Percentiles rank a stretch among this genome's conserved stretches.
Evolutionary conservation across 345 rosid genomes (phyloP).

Genomic region (Moringa oleifera): DNA sequence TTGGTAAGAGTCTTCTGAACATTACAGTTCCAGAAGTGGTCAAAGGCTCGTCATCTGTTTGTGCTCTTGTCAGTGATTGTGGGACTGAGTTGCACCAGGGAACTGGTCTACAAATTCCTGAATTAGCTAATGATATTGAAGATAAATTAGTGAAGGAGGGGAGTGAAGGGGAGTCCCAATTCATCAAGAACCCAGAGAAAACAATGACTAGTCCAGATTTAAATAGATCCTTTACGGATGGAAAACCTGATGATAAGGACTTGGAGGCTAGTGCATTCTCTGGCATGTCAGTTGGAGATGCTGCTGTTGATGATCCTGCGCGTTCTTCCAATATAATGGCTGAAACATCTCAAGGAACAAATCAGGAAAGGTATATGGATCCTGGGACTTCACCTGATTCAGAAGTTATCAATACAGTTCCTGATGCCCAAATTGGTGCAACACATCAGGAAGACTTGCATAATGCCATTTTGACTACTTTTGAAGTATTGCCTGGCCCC

Average conservation of each 20-base stretch:
- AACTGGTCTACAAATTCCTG: constrained; percentile 26
- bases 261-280: constrained; percentile 23
- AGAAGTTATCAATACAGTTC: constrained; percentile 78
- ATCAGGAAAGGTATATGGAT: constrained; percentile 42
- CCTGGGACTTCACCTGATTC: constrained; percentile 98
- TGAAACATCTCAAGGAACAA: constrained; percentile 33
- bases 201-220: constrained; percentile 17
- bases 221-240: constrained; percentile 28
- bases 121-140: constrained; percentile 17
- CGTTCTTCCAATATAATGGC: constrained; percentile 28
- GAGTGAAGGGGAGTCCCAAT: constrained; percentile 19
- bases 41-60: constrained; percentile 28
- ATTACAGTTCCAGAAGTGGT: constrained; percentile 32
- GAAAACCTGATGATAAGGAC: constrained; percentile 24
- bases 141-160: constrained; percentile 31
- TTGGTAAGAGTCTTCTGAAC: constrained; percentile 32
- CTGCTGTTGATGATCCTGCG: constrained; percentile 26
- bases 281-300: constrained; percentile 40
- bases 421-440: constrained; percentile 44
- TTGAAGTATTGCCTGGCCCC: constrained; percentile 23
- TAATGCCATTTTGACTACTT: constrained; percentile 31
- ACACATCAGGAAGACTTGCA: constrained; percentile 35
- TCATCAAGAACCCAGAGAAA: constrained; percentile 25
- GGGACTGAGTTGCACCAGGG: constrained; percentile 17
- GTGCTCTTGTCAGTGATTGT: constrained; percentile 19